phyloP scores from a whole-genome alignment of 768 basidiomycete genomes.

The Kwoniella sp. region DNA sequence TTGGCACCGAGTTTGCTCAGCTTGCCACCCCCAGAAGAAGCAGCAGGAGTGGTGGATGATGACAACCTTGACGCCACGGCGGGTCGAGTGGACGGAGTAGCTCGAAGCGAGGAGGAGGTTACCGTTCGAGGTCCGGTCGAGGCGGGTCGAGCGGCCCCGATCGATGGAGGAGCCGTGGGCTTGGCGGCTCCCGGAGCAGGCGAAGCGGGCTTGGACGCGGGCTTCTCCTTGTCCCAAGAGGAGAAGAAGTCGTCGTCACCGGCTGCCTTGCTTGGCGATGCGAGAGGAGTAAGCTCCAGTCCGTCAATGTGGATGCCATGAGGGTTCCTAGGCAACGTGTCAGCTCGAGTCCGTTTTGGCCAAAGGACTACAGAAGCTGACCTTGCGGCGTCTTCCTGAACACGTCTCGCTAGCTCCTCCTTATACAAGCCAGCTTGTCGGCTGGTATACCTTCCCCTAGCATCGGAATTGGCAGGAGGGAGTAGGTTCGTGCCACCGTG shows the following conservation, averaged over 20 bases:
- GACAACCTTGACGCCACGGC: constrained; percentile 45
- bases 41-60: constrained; percentile 29
- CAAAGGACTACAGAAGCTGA: constrained; percentile 50
- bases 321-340: constrained; percentile 59
- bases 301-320: constrained; percentile 77
- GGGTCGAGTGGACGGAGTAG: constrained; percentile 52
- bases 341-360: neutral
- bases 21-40: constrained; percentile 55
- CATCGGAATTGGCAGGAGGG: constrained; percentile 60
- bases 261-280: constrained; percentile 39
- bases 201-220: constrained; percentile 56
- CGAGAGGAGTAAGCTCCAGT: constrained; percentile 53
- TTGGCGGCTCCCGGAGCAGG: constrained; percentile 55
- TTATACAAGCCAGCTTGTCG: constrained; percentile 82
- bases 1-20: constrained; percentile 69
- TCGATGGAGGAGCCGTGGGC: constrained; percentile 50
- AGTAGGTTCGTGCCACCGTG: constrained; percentile 73
- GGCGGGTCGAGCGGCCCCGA: constrained; percentile 32
- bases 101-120: constrained; percentile 51
- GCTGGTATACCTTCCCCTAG: constrained; percentile 84
- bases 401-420: constrained; percentile 76
- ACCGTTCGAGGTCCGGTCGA: constrained; percentile 51
- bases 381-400: constrained; percentile 69
- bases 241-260: constrained; percentile 84
- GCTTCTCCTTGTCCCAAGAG: constrained; percentile 83